Evolutionary conservation across 2,329 filamentous ascomycete genomes (phyloP), one percentile per base, ranked within the genome.

Genomic region (Colletotrichum sp.): DNA sequence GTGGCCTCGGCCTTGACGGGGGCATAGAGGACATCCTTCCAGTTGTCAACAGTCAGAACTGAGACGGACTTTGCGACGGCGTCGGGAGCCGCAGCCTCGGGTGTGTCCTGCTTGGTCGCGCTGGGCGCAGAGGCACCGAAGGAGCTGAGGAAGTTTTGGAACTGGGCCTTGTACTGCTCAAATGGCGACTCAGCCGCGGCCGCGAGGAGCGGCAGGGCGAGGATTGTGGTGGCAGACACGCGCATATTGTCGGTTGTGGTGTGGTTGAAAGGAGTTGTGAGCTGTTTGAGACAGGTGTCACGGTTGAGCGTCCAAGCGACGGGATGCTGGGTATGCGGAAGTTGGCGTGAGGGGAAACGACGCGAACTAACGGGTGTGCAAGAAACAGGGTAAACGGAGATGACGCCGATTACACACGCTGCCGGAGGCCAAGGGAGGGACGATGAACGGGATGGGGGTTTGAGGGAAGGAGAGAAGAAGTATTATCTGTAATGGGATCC

Each of bases 21-120:
- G 66, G 87, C 86, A 81, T 91, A 92, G 75, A 96, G 87, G 4
- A 92, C 91, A 30, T 93, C 85, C 83, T 92, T 91, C 93, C 94
- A 95, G 88, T 93, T 94, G 78, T 92, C 86, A 73, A 95, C 87
- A 7, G 91, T 93, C 79, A 96, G 83, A 65, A 81, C 82, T 65
- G 84, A 89, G 82, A 82, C 90, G 85, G 83, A 84, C 83, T 85
- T 82, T 58, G 82, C 80, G 76, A 82, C 82, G 13, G 43, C n/a
- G 82, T 87, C 86, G 78, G 85, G 82, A 38, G 81, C 78, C 64
- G 88, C 87, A 59, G 86, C 82, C 56, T 84, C 81, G 64, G 87
- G 84, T 16, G 86, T 84, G 38, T 86, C 82, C 78, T 83, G 81
- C 62, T 78, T 83, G 77, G 85, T 87, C 56, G 88, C 86, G 78